Conservation (phyloP, 495 filamentous ascomycete genomes). For the Aspergillus baeticus region DNA sequence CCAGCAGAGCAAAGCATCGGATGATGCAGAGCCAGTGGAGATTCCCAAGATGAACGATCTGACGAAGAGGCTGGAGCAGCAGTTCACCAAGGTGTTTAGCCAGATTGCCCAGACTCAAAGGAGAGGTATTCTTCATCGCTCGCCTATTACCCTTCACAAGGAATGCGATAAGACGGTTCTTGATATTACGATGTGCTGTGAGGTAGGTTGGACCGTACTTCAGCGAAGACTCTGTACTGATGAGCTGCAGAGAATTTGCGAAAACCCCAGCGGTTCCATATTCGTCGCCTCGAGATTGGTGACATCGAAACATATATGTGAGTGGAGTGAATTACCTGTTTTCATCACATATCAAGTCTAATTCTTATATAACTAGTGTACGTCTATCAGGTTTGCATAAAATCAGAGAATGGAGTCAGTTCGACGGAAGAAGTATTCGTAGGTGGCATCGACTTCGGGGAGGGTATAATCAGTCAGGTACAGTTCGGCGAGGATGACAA, state of each 20-base stretch:
- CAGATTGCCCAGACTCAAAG: conserved; percentile 59
- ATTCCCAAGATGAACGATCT: conserved; percentile 54
- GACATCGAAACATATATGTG: conserved; percentile 36
- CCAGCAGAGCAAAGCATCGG: conserved; percentile 27
- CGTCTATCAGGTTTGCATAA: conserved; percentile 42
- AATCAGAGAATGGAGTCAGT: conserved; percentile 55
- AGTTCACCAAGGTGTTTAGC: conserved; percentile 55
- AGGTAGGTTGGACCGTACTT: conserved; percentile 20
- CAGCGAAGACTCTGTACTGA: background rate
- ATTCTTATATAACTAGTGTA: background rate
- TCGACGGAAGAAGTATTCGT: conserved; percentile 43
- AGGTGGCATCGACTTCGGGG: conserved; percentile 39
- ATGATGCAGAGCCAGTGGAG: conserved; percentile 28
- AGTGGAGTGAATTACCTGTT: too few species aligned
- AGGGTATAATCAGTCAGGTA: conserved; percentile 49
- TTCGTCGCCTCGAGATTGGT: conserved; percentile 36
- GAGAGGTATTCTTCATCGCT: conserved; percentile 54
- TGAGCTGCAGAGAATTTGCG: conserved; percentile 24
- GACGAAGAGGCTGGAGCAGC: conserved; percentile 46
- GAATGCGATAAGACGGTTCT: conserved; percentile 39
- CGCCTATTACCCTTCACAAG: conserved; percentile 42
- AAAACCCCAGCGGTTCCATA: too few species aligned
- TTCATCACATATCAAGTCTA: too few species aligned
- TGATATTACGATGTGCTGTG: conserved; percentile 38
- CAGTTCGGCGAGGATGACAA: conserved; percentile 56